phyloP scores from a whole-genome alignment of 306 rosid genomes.

The Medicago arabica region DNA sequence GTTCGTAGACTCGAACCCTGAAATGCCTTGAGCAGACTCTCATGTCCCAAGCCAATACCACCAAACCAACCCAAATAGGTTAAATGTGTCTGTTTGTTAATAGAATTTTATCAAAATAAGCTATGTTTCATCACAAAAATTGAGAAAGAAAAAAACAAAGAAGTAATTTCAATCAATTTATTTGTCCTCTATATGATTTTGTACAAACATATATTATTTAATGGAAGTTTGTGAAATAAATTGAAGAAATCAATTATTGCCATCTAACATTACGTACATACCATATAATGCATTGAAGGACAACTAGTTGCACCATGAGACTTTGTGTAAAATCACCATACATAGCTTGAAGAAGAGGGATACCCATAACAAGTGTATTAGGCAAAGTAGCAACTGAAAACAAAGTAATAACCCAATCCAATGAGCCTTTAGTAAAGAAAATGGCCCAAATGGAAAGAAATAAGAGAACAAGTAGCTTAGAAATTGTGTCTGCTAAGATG shows the following conservation, averaged over 20 bases:
- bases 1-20: too few relatives aligned
- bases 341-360: slow-evolving; percentile 89
- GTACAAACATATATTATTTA: background rate
- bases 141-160: background rate
- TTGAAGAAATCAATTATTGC: background rate
- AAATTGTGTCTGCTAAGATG: slow-evolving; percentile 75
- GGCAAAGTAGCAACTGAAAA: slow-evolving; percentile 82
- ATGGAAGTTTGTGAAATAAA: background rate
- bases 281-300: slow-evolving; percentile 91
- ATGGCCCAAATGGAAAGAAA: slow-evolving; percentile 59
- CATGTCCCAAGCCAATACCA: too few relatives aligned
- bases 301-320: slow-evolving; percentile 88
- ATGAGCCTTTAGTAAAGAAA: slow-evolving; percentile 56
- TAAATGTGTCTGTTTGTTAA: background rate
- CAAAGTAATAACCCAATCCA: slow-evolving; percentile 89
- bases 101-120: background rate
- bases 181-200: background rate
- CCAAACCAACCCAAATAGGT: too few relatives aligned
- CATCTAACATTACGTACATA: background rate
- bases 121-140: background rate
- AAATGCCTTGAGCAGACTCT: too few relatives aligned
- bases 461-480: slow-evolving; percentile 59
- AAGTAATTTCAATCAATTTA: background rate
- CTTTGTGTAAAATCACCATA: slow-evolving; percentile 73
- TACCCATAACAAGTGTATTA: slow-evolving; percentile 90